phyloP scores from a whole-genome alignment of 1,284 basidiomycete species.

The Agaricales sp. region DNA sequence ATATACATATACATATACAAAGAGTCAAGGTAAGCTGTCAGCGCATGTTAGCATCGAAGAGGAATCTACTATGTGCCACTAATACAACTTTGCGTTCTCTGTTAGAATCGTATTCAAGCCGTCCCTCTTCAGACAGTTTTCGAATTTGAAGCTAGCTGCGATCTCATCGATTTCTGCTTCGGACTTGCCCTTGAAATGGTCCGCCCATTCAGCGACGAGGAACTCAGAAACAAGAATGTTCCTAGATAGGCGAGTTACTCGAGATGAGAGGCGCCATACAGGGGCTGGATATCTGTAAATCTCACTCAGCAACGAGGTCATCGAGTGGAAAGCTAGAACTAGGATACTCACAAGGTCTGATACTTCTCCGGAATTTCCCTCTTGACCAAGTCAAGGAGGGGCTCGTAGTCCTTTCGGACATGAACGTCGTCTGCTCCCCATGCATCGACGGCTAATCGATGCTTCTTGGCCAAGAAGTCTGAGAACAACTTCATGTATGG shows the following conservation, averaged over 20 bases:
- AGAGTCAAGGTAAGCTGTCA: no score
- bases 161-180: constrained; percentile 46
- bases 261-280: constrained; percentile 33
- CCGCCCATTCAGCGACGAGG: constrained; percentile 53
- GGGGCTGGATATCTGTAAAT: constrained; percentile 21
- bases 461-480: constrained; percentile 54
- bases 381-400: constrained; percentile 42
- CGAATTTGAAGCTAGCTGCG: constrained; percentile 52
- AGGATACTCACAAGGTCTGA: constrained; percentile 29
- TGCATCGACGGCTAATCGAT: constrained; percentile 50
- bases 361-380: constrained; percentile 32
- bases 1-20: no score
- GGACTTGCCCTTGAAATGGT: constrained; percentile 47
- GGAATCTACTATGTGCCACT: no score
- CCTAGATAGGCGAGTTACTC: constrained; percentile 41
- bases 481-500: constrained; percentile 57
- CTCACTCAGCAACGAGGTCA: no score
- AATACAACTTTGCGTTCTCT: constrained; percentile 24
- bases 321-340: not conserved
- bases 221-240: constrained; percentile 55
- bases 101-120: constrained; percentile 37
- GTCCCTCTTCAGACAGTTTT: constrained; percentile 40
- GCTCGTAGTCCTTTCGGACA: constrained; percentile 43
- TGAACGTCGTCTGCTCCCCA: constrained; percentile 49
- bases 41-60: no score